Percentiles rank a stretch among this genome's conserved stretches.
phyloP scores from a whole-genome alignment of 202 grass and related monocot species.

The Schoenoplectus triqueter region DNA sequence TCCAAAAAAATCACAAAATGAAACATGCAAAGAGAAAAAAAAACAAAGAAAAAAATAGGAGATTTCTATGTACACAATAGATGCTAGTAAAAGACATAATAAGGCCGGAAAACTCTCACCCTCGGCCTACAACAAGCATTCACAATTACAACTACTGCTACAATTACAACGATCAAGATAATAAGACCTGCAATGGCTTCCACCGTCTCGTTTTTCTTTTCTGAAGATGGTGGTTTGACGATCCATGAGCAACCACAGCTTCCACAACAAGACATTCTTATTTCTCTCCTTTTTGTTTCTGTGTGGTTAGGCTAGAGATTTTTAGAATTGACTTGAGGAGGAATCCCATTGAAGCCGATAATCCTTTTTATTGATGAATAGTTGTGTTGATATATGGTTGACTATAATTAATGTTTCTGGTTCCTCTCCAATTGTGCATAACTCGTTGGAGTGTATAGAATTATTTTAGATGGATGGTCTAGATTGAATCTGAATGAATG shows the following conservation, averaged over 20 bases:
- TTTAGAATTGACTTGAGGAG: background rate
- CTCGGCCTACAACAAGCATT: background rate
- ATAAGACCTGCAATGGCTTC: background rate
- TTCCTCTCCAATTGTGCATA: background rate
- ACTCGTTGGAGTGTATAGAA: too few species aligned
- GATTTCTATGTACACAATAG: background rate
- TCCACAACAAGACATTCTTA: conserved; percentile 16
- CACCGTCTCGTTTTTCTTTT: conserved; percentile 16
- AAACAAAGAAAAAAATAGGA: background rate
- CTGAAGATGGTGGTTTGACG: background rate
- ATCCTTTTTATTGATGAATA: background rate
- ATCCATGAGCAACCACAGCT: conserved; percentile 27
- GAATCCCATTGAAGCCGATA: background rate
- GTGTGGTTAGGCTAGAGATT: background rate
- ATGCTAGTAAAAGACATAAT: background rate
- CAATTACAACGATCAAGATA: background rate
- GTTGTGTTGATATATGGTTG: background rate
- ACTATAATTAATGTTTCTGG: background rate
- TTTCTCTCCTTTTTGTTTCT: background rate
- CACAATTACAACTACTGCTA: background rate
- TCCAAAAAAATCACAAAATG: too few species aligned
- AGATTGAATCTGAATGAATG: conserved; percentile 5
- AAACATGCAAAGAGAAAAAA: background rate
- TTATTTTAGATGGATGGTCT: background rate
- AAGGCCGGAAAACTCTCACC: background rate